A percentile compares a stretch with the other conserved stretches of the same genome.
Evolutionary conservation across 805 yeast species (phyloP).

Genomic region (Schwanniomyces sp.): DNA sequence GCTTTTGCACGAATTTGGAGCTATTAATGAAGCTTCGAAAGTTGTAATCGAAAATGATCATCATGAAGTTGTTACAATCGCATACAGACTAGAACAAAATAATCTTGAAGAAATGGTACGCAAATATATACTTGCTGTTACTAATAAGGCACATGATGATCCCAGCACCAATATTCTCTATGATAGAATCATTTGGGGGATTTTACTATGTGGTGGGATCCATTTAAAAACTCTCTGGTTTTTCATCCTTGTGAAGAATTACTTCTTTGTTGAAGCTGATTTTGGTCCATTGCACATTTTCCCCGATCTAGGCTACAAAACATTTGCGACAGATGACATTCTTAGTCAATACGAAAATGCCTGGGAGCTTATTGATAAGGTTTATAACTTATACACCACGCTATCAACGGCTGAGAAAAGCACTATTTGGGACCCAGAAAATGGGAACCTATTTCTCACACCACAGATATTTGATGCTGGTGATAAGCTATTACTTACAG

Average conservation of each 20-base stretch:
- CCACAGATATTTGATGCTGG: conserved; percentile 20
- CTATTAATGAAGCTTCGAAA: conserved; percentile 8
- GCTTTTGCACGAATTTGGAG: conserved; percentile 17
- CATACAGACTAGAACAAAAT: conserved; percentile 7
- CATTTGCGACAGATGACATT: conserved; percentile 11
- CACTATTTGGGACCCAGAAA: conserved; percentile 13
- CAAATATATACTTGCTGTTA: conserved; percentile 35
- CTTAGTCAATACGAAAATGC: conserved; percentile 13
- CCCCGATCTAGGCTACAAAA: conserved; percentile 27
- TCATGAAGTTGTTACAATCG: conserved; percentile 3
- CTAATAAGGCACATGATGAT: conserved; percentile 36
- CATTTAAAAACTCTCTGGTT: conserved; percentile 44
- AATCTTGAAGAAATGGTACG: conserved; percentile 34
- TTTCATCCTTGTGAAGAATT: conserved; percentile 35
- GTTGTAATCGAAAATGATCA: conserved; percentile 8
- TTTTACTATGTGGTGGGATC: conserved; percentile 45
- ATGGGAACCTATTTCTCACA: conserved; percentile 13
- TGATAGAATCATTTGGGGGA: conserved; percentile 41
- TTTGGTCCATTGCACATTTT: conserved; percentile 20
- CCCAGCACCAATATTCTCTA: conserved; percentile 29
- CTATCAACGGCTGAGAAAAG: conserved; percentile 7
- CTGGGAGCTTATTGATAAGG: conserved; percentile 14
- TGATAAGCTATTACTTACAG: conserved; percentile 15
- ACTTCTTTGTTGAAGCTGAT: conserved; percentile 19
- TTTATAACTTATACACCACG: conserved; percentile 8